Evolutionary conservation across 352 stramenopile species (phyloP), one percentile per base, ranked within the genome.

Genomic region (Phytopythium boreale): DNA sequence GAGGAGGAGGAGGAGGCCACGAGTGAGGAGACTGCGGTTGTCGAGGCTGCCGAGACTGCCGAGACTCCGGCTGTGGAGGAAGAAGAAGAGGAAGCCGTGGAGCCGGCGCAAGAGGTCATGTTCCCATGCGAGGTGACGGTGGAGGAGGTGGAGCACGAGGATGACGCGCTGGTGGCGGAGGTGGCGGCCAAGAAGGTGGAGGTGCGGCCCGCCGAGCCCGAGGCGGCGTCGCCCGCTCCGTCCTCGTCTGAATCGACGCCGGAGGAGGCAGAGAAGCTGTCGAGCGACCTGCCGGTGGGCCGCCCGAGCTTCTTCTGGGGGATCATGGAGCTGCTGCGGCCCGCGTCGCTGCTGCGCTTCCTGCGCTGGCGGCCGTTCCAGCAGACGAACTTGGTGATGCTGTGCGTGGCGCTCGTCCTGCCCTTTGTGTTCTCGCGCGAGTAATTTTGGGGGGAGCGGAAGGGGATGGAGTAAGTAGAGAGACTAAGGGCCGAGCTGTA

Each of bases 401-500:
- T 80, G 1, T 78, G 73, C 47, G 64, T 80, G 20, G 73, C 73
- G 31, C 64, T 80, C 59, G 47, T 78, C 44, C 61, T 80, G 26
- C 73, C 73, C 4, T 64, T 80, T 50, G 64, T 76, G 26, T 64
- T 80, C 19, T 56, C 64, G 20, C 70, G 67, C 22, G 55, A 37
- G 9, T 61, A 20, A 20, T 10, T n/a, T 22, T 34, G 29, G 29
- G 7, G 41, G 17, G 43, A 9, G 7, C 43, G 43, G 15, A n/a
- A 3, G 39, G 15, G 39, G 39, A n/a, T 1, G 6, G 11, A 15
- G 34, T 39, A 39, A 15, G 10, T 39, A 39, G 34, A 39, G 3
- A 39, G n/a, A n/a, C n/a, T n/a, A 39, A 14, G 34, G 10, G 5
- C 34, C 10, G 34, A 39, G 34, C 34, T 39, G 39, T 46, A 53